A percentile compares a stretch with the other conserved stretches of the same genome.
Evolutionary conservation across 768 basidiomycete species (phyloP).

Genomic region (Chalciporus chontae): DNA sequence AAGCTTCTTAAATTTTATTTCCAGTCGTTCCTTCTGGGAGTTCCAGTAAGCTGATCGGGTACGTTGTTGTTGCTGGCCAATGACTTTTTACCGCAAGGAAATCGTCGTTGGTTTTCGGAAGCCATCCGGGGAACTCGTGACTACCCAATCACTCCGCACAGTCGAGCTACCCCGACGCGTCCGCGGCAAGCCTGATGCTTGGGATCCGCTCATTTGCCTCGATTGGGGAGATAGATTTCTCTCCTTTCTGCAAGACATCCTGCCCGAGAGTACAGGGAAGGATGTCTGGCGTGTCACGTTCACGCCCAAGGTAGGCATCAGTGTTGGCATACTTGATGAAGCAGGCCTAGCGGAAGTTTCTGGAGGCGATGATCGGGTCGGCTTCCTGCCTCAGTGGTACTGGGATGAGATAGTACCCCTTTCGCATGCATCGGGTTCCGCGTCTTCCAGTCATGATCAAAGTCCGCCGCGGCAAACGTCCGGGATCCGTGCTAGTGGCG

Average conservation of each 20-base stretch:
- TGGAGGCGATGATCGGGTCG: slow-evolving; percentile 68
- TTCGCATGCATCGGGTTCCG: slow-evolving; percentile 2
- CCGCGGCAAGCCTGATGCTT: slow-evolving; percentile 67
- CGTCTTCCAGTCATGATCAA: slow-evolving; percentile 8
- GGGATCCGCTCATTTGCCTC: slow-evolving; percentile 75
- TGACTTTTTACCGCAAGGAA: slow-evolving; percentile 38
- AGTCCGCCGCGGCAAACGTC: slow-evolving; percentile 1
- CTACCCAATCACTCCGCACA: slow-evolving; percentile 72
- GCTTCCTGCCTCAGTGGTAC: slow-evolving; percentile 78
- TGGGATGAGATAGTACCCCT: slow-evolving; percentile 33
- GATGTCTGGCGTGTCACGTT: slow-evolving; percentile 74
- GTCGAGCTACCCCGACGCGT: slow-evolving; percentile 75
- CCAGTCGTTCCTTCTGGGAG: slow-evolving; percentile 87
- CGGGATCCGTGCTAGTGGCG: background rate
- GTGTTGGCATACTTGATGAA: slow-evolving; percentile 44
- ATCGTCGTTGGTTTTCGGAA: slow-evolving; percentile 87
- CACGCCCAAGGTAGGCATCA: slow-evolving; percentile 54
- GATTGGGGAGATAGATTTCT: slow-evolving; percentile 70
- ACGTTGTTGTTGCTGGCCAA: background rate
- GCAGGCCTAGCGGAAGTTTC: slow-evolving; percentile 54
- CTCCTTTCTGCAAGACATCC: slow-evolving; percentile 43
- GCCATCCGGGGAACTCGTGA: slow-evolving; percentile 62
- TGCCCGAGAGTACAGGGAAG: slow-evolving; percentile 22
- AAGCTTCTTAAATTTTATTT: slow-evolving; percentile 92
- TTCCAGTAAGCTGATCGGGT: slow-evolving; percentile 55